Evolutionary conservation across 441 rosid species (phyloP).

Genomic region (Syzygium malaccense): DNA sequence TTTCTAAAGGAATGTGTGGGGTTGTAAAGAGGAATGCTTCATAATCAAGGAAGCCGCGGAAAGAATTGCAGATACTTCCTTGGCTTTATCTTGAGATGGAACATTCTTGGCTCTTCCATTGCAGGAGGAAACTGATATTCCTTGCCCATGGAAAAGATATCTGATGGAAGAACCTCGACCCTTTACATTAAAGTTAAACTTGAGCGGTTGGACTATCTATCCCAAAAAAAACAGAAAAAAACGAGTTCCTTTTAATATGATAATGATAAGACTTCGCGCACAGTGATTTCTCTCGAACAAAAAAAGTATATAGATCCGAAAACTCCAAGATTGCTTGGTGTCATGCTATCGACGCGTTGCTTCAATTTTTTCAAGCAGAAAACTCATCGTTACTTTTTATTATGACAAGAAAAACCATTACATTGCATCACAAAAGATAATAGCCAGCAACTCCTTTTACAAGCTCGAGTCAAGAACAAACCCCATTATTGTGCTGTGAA

Average conservation of each 20-base stretch:
- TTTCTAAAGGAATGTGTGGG: conserved; percentile 23
- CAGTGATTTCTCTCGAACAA: background rate
- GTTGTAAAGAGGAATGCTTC: conserved; percentile 59
- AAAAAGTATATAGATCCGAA: background rate
- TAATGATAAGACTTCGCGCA: background rate
- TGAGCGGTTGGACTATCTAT: background rate
- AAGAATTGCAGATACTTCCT: conserved; percentile 23
- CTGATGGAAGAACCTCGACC: background rate
- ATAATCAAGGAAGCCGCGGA: conserved; percentile 34
- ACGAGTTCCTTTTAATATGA: background rate
- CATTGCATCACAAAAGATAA: background rate
- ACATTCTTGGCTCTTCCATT: conserved; percentile 15
- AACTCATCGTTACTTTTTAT: background rate
- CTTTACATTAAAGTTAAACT: background rate
- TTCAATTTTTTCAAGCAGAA: background rate
- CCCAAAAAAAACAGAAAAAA: too few relatives aligned
- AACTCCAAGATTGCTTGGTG: background rate
- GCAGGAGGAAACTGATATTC: conserved; percentile 2
- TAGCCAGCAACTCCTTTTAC: background rate
- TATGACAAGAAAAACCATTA: background rate
- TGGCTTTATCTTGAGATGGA: background rate
- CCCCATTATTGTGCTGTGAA: background rate
- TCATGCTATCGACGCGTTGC: rapidly evolving
- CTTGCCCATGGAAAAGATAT: background rate
- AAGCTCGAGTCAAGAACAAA: background rate